Base-by-base conservation (phyloP, 2,329 filamentous ascomycete genomes). In the Trichoderma breve region DNA sequence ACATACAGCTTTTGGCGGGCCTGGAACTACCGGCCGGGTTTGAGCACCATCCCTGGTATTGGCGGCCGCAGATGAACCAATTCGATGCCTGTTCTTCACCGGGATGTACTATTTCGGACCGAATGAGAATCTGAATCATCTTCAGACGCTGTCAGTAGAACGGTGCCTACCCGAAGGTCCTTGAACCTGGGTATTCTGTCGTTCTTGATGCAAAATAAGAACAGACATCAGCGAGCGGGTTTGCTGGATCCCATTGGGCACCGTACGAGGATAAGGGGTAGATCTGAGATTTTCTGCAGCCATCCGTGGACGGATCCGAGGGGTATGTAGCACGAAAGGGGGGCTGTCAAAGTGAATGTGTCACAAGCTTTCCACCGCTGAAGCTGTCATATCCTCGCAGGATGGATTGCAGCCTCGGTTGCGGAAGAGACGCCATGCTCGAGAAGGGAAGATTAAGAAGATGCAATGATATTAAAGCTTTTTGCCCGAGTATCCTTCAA, bases 401-500 rank as follows among this genome's bases (percentile, higher is more conserved):
- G 14, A 18, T n/a, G 34, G 12, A 15, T 8, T 60, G 65, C 28
- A 68, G 39, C 65, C 65, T 68, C 65, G 36, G 53, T 43, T 26
- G 34, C 11, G n/a, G 55, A 30, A 2, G 36, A 11, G 39, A 32
- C 26, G 55, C 26, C 53, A 39, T 51, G 55, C 14, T 18, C 36
- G 34, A 32, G 60, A 57, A 34, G 14, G 53, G 26, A 24, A 34
- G 1, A 60, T 47, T 60, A 71, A 64, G 24, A 67, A 72, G 57
- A 70, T 58, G 61, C 66, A 72, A 64, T 63, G 57, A 72, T 70
- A 72, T 70, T 70, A 72, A 53, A 70, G 57, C 26, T 43, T 72
- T 74, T 72, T 61, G 61, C 64, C 71, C 36, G 36, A 67, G 69
- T 73, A 70, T 72, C 69, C 57, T 24, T 69, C 30, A 74, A 60